Percentiles rank a stretch among this genome's conserved stretches.
Conservation (phyloP, 768 basidiomycete genomes). For the Sutorius australiensis region DNA sequence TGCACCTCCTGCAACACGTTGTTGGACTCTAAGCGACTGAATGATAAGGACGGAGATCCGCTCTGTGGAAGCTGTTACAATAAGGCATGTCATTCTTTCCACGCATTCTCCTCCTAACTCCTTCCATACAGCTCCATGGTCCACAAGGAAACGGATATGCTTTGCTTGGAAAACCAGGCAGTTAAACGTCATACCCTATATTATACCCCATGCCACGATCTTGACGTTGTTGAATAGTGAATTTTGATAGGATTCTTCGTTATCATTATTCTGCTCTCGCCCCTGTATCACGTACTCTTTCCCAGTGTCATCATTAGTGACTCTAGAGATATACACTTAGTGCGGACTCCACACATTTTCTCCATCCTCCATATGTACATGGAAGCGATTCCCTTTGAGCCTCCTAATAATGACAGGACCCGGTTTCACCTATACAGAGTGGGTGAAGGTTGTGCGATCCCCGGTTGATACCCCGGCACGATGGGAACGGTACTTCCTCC, state of each 20-base stretch:
- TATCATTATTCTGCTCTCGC: conserved; percentile 20
- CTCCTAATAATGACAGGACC: not conserved
- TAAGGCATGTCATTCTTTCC: conserved; percentile 40
- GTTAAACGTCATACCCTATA: conserved; percentile 22
- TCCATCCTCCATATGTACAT: not conserved
- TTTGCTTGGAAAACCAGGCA: conserved; percentile 52
- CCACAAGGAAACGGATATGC: conserved; percentile 75
- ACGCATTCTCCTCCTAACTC: not conserved
- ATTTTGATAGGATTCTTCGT: conserved; percentile 6
- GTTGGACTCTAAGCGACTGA: conserved; percentile 68
- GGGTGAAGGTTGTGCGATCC: not conserved
- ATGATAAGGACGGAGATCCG: conserved; percentile 73
- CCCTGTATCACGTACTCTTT: conserved; percentile 19
- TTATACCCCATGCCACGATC: not conserved
- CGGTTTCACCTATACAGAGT: not conserved
- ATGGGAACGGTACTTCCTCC: conserved; percentile 19
- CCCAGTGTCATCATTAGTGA: conserved; percentile 11
- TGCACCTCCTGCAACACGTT: conserved; percentile 66
- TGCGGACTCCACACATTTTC: conserved; percentile 5
- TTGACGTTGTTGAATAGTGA: conserved; percentile 5
- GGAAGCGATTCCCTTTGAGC: not conserved
- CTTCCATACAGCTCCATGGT: conserved; percentile 55
- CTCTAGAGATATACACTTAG: conserved; percentile 9
- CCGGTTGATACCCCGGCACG: not conserved
- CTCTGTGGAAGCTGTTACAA: conserved; percentile 70